phyloP scores from a whole-genome alignment of 1,284 basidiomycete genomes.

The Cystobasidiaceae sp. region DNA sequence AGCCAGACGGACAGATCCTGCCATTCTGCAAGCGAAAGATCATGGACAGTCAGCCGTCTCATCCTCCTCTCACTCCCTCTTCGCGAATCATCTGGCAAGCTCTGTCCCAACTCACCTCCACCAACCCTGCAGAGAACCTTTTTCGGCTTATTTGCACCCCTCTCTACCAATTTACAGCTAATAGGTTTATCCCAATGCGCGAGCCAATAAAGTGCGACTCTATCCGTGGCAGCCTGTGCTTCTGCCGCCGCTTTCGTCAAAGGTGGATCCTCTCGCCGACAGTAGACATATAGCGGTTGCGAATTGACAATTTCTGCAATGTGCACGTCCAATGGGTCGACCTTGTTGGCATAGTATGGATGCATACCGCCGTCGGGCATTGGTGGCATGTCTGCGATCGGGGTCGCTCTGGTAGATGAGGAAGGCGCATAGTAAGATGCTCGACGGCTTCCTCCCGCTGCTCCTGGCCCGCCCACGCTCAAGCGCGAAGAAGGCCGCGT shows the following conservation, averaged over 20 bases:
- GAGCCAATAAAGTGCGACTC: conserved; percentile 74
- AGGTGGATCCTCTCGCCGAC: conserved; percentile 73
- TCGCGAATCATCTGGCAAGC: no score
- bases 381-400: conserved; percentile 13
- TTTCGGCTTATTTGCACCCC: conserved; percentile 55
- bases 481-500: neutral
- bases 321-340: conserved; percentile 74
- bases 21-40: conserved; percentile 59
- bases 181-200: conserved; percentile 61
- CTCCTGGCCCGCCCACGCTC: neutral
- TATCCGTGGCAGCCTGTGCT: conserved; percentile 64
- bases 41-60: neutral
- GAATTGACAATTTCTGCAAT: conserved; percentile 69
- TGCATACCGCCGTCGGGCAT: conserved; percentile 54
- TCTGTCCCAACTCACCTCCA: conserved; percentile 56
- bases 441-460: conserved; percentile 47
- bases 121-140: conserved; percentile 82
- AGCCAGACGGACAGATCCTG: conserved; percentile 76
- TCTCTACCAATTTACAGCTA: conserved; percentile 70
- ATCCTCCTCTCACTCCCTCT: no score
- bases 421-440: conserved; percentile 42
- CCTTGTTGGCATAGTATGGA: conserved; percentile 65
- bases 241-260: conserved; percentile 55
- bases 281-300: conserved; percentile 58
- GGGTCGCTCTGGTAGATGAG: conserved; percentile 48